Base-by-base conservation (phyloP, 2,329 filamentous ascomycete species). In the Aspergillus sp. region DNA sequence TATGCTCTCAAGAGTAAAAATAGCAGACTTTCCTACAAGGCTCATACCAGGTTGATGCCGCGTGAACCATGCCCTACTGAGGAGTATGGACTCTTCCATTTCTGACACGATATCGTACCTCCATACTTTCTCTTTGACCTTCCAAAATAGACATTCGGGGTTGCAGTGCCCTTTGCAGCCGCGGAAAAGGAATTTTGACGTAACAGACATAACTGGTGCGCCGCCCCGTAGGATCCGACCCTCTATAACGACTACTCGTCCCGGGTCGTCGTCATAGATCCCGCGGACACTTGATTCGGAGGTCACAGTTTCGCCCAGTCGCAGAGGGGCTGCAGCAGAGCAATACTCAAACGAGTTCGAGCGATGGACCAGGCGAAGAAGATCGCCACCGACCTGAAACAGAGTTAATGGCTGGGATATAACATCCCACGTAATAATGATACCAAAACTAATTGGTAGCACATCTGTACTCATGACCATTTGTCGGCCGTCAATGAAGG, bases 371-470 rank as follows among this genome's bases (percentile, higher is more conserved):
- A 65, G 50, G 4, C 48, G 52, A 5, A 65, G 57, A 15, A 65
- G 41, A 23, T 65, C 55, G n/a, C 52, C 62, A 15, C 59, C 57
- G 6, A 62, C n/a, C 0, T 55, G 52, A 8, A 21, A 21, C 8
- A 55, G 19, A 1, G 60, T 33, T 6, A 64, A 41, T 3, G 63
- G 62, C 6, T 55, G 57, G 2, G 55, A 55, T 17, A 65, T 52
- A 11, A 56, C 62, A 8, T 61, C 55, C 63, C 63, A 65, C 3
- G 58, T 60, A 9, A 65, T 57, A 7, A 65, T 44, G 15, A 64
- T 56, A 8, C 60, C 62, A 4, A 55, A 27, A 19, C 40, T 57
- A 19, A 64, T 57, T 1, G 63, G 62, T 31, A 65, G 11, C 1
- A 57, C 27, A 17, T 50, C 52, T 7, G 60, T 56, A 6, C 41